Evolutionary conservation across 176 grass and related monocot genomes (phyloP), one percentile per base, ranked within the genome.

Genomic region (Metroxylon sagu): DNA sequence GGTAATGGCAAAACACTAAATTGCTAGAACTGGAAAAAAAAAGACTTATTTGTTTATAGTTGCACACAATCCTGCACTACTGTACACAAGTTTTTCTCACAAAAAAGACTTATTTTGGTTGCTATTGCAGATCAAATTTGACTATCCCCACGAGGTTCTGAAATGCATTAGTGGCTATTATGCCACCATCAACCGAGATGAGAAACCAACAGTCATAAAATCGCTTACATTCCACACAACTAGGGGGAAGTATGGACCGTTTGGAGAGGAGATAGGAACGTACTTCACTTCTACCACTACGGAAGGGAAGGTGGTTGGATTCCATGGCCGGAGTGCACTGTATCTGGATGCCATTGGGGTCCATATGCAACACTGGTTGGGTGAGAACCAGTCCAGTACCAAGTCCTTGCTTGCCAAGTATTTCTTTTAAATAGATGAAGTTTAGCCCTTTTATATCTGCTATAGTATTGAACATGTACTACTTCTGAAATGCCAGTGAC

Each of bases 311-410:
- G 81, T 88, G 27, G 87, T 92, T 6, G 84, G 93, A n/a, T 97
- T 97, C 68, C 93, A 97, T 48, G 93, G 87, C 52, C 71, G 93
- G 51, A 85, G 87, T 59, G 74, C 69, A 30, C n/a, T 61, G 53
- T 92, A 80, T 72, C 39, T 97, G 55, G 87, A 97, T 66, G 84
- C 93, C 29, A 83, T 97, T 30, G 93, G 84, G 1, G 84, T 97
- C 31, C 87, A 97, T 29, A 97, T 85, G 87, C 93, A 92, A 58
- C 93, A 92, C 8, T 98, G 87, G 93, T 23, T 88, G 18, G 87
- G 93, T 4, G 81, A 91, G 68, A 75, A 60, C 43, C 88, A 82
- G 25, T 52, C 83, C 0, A 16, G 52, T 1, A 72, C 76, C 3
- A 97, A 83, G 72, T 76, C 68, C 19, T 57, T 75, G 43, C 21